These are phyloP conservation scores for Quercus parvula DNA, from an alignment of 306 rosid species.

Conservation along the genomic window DNA sequence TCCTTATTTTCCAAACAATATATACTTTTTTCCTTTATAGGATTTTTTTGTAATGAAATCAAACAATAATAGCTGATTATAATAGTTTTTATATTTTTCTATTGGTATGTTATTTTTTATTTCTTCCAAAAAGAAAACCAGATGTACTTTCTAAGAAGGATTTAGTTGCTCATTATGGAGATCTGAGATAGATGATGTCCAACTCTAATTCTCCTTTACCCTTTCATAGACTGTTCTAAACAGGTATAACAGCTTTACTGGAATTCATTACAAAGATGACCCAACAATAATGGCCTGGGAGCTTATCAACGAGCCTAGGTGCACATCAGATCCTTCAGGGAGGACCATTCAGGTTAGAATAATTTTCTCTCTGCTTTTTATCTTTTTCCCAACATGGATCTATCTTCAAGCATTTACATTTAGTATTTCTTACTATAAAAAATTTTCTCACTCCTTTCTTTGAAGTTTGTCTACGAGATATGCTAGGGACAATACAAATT, in stretches of 20 bases:
- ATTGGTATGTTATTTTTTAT: too few species aligned
- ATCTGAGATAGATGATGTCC: not conserved
- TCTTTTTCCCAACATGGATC: slow-evolving; percentile 6
- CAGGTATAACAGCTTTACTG: slow-evolving; percentile 68
- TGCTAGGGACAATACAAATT: too few species aligned
- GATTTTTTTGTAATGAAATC: too few species aligned
- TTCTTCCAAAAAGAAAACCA: too few species aligned
- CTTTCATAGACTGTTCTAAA: slow-evolving; percentile 61
- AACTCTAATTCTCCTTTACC: slow-evolving; percentile 23
- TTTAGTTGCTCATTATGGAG: too few species aligned
- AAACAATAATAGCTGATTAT: too few species aligned
- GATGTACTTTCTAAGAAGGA: too few species aligned
- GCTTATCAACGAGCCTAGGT: slow-evolving; percentile 90
- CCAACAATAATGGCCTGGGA: slow-evolving; percentile 98
- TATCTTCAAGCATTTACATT: not conserved
- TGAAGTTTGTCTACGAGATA: not conserved
- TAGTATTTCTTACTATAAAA: not conserved
- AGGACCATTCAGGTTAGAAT: slow-evolving; percentile 72
- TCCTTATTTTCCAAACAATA: too few species aligned
- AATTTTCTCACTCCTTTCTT: not conserved
- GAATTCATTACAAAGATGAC: slow-evolving; percentile 75
- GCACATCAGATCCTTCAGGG: slow-evolving; percentile 91
- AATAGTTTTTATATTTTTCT: too few species aligned
- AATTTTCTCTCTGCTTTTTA: not conserved
- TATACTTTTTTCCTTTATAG: too few species aligned